Conservation (phyloP, 176 grass and related monocot species). For the Pontederia paniculata region DNA sequence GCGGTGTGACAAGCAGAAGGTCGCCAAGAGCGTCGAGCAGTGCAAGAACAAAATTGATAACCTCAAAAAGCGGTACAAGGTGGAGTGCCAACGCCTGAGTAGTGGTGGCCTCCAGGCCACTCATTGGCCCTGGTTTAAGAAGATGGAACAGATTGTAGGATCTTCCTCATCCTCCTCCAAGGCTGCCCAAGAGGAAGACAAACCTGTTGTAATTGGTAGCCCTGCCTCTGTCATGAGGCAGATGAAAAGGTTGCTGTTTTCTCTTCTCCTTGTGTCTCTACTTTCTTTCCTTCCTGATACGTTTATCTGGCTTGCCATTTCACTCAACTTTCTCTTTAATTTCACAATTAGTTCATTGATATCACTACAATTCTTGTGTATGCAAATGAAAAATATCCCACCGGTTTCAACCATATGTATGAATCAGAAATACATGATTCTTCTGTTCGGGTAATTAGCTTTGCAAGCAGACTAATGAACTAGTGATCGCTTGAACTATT, state of each 20-base stretch:
- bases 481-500: too few relatives aligned
- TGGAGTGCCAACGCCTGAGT: conserved; percentile 71
- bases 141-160: conserved; percentile 70
- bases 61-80: conserved; percentile 94
- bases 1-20: conserved; percentile 14
- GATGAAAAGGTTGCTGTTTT: conserved; percentile 46
- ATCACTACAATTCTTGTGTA: too few relatives aligned
- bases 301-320: too few relatives aligned
- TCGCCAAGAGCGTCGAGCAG: conserved; percentile 78
- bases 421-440: too few relatives aligned
- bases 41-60: conserved; percentile 99
- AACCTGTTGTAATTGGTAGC: conserved; percentile 12
- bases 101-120: conserved; percentile 19
- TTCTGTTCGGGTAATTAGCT: too few relatives aligned
- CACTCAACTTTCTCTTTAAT: too few relatives aligned
- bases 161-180: conserved; percentile 37
- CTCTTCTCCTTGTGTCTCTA: background rate
- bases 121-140: conserved; percentile 86
- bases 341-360: too few relatives aligned
- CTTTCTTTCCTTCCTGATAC: too few relatives aligned
- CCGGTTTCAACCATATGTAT: too few relatives aligned
- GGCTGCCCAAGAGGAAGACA: conserved; percentile 11
- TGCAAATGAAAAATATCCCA: too few relatives aligned
- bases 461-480: too few relatives aligned
- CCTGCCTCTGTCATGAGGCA: conserved; percentile 25